phyloP scores from a whole-genome alignment of 2,329 filamentous ascomycete genomes.

The Verticillium nonalfalfae region DNA sequence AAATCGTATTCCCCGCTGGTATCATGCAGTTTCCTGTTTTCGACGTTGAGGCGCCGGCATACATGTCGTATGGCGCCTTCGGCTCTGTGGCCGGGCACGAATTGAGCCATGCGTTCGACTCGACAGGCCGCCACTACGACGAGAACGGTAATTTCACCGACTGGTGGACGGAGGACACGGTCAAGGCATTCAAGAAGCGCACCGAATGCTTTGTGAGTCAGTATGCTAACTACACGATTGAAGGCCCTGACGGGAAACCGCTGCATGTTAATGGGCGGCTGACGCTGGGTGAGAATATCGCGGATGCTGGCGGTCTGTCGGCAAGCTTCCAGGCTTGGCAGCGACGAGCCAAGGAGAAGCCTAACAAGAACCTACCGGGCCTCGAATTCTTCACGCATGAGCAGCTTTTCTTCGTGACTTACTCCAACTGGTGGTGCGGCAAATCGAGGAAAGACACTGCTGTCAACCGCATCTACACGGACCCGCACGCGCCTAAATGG shows the following conservation, averaged over 20 bases:
- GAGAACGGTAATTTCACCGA: conserved; percentile 57
- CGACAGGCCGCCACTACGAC: conserved; percentile 57
- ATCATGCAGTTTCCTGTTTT: conserved; percentile 66
- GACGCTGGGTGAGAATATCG: conserved; percentile 66
- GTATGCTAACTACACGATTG: conserved; percentile 54
- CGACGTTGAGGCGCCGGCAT: conserved; percentile 54
- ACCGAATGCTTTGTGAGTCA: conserved; percentile 64
- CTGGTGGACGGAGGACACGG: conserved; percentile 60
- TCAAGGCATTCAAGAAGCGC: conserved; percentile 49
- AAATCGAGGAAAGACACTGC: conserved; percentile 54
- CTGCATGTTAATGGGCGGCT: conserved; percentile 57
- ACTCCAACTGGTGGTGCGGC: conserved; percentile 60
- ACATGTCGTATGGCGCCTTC: conserved; percentile 64
- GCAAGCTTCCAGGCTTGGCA: conserved; percentile 62
- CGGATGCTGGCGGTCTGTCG: conserved; percentile 60
- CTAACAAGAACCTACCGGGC: conserved; percentile 51
- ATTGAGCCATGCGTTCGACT: conserved; percentile 65
- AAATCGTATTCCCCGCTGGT: conserved; percentile 63
- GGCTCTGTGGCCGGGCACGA: conserved; percentile 63
- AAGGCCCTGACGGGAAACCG: conserved; percentile 46
- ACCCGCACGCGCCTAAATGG: conserved; percentile 59
- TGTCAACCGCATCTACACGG: conserved; percentile 50
- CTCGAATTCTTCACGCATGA: conserved; percentile 57
- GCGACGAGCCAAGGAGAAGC: conserved; percentile 43
- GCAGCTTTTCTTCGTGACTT: conserved; percentile 64